Percentiles rank a stretch among this genome's conserved stretches.
Evolutionary conservation across 164 flowering plant species (phyloP).

Genomic region (Umbilicus rupestris): DNA sequence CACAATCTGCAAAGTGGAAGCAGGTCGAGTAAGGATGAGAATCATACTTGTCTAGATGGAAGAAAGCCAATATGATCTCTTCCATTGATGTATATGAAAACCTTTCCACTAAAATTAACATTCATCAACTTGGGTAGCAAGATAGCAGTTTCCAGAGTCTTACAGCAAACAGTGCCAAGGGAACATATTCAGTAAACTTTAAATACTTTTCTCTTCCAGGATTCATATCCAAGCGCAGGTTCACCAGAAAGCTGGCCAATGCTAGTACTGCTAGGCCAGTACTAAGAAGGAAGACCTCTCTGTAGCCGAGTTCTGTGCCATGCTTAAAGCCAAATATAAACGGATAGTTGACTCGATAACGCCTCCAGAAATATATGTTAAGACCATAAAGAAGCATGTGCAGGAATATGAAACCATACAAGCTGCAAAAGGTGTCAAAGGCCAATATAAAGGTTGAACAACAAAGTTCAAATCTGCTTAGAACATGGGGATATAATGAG

Average conservation of each 20-base stretch:
- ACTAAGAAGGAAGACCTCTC: constrained; percentile 46
- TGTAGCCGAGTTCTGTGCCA: constrained; percentile 42
- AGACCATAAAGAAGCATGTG: constrained; percentile 47
- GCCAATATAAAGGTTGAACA: background rate
- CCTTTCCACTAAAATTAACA: background rate
- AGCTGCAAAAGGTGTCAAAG: constrained; percentile 26
- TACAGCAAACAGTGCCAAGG: constrained; percentile 32
- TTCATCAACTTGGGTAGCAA: background rate
- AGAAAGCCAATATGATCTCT: background rate
- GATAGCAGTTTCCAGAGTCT: constrained; percentile 11
- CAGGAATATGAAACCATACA: constrained; percentile 31
- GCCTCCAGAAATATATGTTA: constrained; percentile 50
- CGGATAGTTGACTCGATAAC: constrained; percentile 40
- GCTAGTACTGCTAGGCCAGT: constrained; percentile 45
- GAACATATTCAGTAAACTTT: constrained; percentile 31
- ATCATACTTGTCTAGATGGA: background rate
- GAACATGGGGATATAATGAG: background rate
- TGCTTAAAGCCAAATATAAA: constrained; percentile 51
- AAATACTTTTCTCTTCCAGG: constrained; percentile 15
- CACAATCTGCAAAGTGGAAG: constrained; percentile 26
- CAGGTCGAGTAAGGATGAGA: background rate
- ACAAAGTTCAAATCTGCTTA: background rate
- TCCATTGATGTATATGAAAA: background rate
- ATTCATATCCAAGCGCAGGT: constrained; percentile 30
- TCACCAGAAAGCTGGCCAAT: constrained; percentile 31